Base-by-base conservation (phyloP, 257 asterid species). In the Salvia rosmarinus region DNA sequence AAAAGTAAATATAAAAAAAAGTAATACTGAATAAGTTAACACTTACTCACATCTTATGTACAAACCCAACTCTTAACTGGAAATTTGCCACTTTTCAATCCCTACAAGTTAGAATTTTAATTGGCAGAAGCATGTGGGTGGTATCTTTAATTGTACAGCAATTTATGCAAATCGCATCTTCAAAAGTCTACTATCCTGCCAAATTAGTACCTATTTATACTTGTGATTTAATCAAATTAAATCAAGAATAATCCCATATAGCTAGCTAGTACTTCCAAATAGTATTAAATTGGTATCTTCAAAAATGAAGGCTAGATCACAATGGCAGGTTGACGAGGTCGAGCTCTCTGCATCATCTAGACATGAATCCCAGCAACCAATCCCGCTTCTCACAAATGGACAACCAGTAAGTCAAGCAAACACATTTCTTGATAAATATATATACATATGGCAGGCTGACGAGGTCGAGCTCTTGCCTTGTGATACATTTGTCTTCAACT, bases 301-400 rank as follows among this genome's bases (percentile, higher is more conserved):
- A 47, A 85, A 87, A 73, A 71, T 80, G 78, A 90, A 88, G 72
- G 83, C 85, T 75, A 83, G 92, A 76, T 81, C 84, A 59, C 95
- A 91, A 65, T 92, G 98, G 97, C 89, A 78, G 72, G 92, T 87
- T 50, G 96, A 86, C 52, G 95, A 90, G 74, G 85, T 79, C 55
- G 97, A 90, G 75, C 73, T 87, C 57, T 90, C 98, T 75, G 88
- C 92, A 73, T 93, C 97, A 59, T 89, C 95, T 19, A 85, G 97
- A 62, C 95, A 80, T 62, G 98, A 84, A 82, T 79, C 96, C 68
- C 92, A 82, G 72, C 96, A 82, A 75, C 94, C 97, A 37, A 86
- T 93, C 57, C 97, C 94, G 35, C 97, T 87, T 74, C 98, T 90
- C 75, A 93, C 96, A 23, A 81, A 87, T 79, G 96, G 97, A 68